Base-by-base conservation (phyloP, 345 rosid genomes). In the Populus nigra region DNA sequence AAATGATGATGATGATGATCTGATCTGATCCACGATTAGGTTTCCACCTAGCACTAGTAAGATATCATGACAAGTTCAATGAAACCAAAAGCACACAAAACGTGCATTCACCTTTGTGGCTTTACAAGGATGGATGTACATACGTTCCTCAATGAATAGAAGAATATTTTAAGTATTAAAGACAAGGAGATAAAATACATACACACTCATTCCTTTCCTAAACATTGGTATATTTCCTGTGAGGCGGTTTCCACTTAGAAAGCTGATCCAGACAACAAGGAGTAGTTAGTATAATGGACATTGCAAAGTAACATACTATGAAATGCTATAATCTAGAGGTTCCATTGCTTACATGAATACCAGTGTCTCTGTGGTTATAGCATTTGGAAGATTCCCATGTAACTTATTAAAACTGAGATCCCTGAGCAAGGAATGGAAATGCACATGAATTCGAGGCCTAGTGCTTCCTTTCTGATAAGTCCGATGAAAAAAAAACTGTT, bases 341-440 rank as follows among this genome's bases (percentile, higher is more conserved):
- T 61, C 15, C 22, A 35, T 38, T 61, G 39, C 94, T 83, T 86
- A 91, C 94, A 83, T 3, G 74, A 86, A 87, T 75, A 80, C 74
- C 80, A 80, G 36, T 7, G 78, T 66, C 20, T 84, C 79, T 77
- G 86, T 82, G 9, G 65, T 75, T 16, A 82, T 85, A 23, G 77
- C 79, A 22, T 79, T 8, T 0, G 92, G 92, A 76, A 91, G 73
- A 66, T 61, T 38, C 72, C 94, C 94, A 43, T 71, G 66, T 74
- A 91, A 80, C 68, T 77, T 88, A 84, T 91, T 89, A 69, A 89
- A 91, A 84, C 91, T 91, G 85, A 89, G 77, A 84, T 91, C 92
- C 85, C 94, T 91, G 76, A 65, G 47, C 62, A 59, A n/a, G 65
- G 12, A 59, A 59, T 23, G 29, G 25, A 59, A 59, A 59, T 23